A percentile compares a stretch with the other conserved stretches of the same genome.
phyloP scores from a whole-genome alignment of 257 asterid genomes.

The Solanum verrucosum region DNA sequence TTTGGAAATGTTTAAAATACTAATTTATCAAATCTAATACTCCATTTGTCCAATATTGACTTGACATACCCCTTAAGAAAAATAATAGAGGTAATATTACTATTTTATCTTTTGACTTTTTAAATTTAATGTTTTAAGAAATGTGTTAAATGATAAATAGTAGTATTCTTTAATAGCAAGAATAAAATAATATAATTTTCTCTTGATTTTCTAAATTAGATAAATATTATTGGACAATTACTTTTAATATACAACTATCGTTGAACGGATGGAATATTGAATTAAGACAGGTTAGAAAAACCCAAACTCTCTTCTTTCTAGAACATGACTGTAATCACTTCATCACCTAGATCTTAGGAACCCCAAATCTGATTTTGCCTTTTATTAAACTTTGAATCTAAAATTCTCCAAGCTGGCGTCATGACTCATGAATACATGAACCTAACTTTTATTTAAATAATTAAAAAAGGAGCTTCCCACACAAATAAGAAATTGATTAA shows the following conservation, averaged over 20 bases:
- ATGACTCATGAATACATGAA: not conserved
- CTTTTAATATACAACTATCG: too few species aligned
- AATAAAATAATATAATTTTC: too few species aligned
- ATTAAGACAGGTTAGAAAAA: not conserved
- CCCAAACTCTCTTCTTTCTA: not conserved
- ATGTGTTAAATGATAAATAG: too few species aligned
- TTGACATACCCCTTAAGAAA: too few species aligned
- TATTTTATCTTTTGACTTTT: too few species aligned
- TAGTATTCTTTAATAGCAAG: too few species aligned
- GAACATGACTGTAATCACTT: not conserved
- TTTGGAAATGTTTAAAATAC: not conserved
- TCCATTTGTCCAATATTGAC: rapidly evolving
- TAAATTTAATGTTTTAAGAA: too few species aligned
- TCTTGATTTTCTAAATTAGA: too few species aligned
- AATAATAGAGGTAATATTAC: too few species aligned
- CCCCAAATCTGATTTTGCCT: not conserved
- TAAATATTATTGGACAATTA: rapidly evolving
- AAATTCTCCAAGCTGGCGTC: not conserved
- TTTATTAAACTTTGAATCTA: not conserved
- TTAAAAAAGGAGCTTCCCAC: not conserved
- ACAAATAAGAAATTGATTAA: not conserved
- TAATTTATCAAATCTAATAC: not conserved
- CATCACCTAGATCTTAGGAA: not conserved
- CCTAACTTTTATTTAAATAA: not conserved
- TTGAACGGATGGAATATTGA: too few species aligned